Conservation (phyloP, 2,329 filamentous ascomycete species). For the Phialophora chinensis region DNA sequence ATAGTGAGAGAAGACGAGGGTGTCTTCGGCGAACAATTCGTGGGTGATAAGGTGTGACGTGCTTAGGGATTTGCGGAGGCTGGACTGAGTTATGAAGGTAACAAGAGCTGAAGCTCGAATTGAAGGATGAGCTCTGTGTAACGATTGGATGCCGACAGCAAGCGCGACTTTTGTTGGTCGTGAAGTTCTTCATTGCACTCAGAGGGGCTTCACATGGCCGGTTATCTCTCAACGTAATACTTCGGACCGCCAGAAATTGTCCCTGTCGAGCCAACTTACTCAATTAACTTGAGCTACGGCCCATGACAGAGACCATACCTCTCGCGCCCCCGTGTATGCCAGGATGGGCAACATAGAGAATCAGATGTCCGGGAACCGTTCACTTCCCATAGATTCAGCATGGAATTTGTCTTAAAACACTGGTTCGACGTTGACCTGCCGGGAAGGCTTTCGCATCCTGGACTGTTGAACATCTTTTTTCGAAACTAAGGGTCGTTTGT, state of each 20-base stretch:
- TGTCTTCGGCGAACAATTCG: neutral
- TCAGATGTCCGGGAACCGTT: too few species aligned
- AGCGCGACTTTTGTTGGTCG: neutral
- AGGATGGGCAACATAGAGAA: too few species aligned
- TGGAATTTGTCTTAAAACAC: too few species aligned
- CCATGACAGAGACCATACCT: too few species aligned
- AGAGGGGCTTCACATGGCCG: neutral
- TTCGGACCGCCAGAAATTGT: neutral
- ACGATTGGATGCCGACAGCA: neutral
- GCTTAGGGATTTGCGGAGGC: neutral
- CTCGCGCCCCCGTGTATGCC: too few species aligned
- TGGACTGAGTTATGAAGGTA: neutral
- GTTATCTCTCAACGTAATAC: neutral
- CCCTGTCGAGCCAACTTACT: too few species aligned
- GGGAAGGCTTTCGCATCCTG: too few species aligned
- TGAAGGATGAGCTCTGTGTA: neutral
- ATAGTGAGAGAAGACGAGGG: neutral
- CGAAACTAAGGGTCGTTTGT: too few species aligned
- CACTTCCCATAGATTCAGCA: too few species aligned
- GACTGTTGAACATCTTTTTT: too few species aligned
- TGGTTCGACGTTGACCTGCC: too few species aligned
- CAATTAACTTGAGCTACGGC: too few species aligned
- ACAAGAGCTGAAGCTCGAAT: neutral
- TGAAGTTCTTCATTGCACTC: neutral
- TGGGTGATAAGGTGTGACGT: neutral